These are phyloP conservation scores for Dentipellis sp. DNA, from an alignment of 768 basidiomycete genomes.

Conservation along the genomic window DNA sequence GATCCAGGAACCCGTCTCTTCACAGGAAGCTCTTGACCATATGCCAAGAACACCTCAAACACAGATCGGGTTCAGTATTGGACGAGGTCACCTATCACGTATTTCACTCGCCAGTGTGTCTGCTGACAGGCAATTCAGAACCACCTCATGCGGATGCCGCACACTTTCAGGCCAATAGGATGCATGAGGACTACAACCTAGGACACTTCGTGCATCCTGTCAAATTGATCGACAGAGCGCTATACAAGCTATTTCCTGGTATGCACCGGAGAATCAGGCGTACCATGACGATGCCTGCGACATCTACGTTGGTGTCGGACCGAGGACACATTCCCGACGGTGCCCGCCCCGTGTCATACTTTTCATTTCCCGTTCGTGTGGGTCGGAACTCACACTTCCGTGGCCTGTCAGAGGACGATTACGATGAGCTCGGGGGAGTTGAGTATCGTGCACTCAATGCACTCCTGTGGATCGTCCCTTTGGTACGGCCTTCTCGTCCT, in stretches of 20 bases:
- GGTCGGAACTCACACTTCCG: slow-evolving; percentile 75
- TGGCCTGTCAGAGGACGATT: slow-evolving; percentile 65
- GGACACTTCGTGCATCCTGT: slow-evolving; percentile 5
- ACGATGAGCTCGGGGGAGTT: slow-evolving; percentile 85
- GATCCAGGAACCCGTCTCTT: no score
- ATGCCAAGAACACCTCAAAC: neutral
- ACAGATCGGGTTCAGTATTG: neutral
- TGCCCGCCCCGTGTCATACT: slow-evolving; percentile 24
- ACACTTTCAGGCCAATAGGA: neutral
- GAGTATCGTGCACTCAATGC: slow-evolving; percentile 81
- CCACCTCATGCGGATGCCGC: neutral
- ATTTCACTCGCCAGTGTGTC: neutral
- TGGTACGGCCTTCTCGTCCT: slow-evolving; percentile 37
- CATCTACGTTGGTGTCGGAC: slow-evolving; percentile 36
- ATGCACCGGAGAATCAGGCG: slow-evolving; percentile 43
- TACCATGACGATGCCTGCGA: slow-evolving; percentile 64
- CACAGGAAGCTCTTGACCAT: no score
- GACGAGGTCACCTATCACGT: neutral
- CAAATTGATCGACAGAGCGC: slow-evolving; percentile 28
- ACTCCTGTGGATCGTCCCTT: slow-evolving; percentile 67
- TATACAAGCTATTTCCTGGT: slow-evolving; percentile 49
- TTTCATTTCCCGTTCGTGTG: slow-evolving; percentile 29
- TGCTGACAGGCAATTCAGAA: neutral
- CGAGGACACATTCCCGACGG: slow-evolving; percentile 7
- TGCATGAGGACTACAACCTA: slow-evolving; percentile 2